These are phyloP conservation scores for Hemileia vastatrix DNA, from an alignment of 1,284 basidiomycete species.

Conservation along the genomic window DNA sequence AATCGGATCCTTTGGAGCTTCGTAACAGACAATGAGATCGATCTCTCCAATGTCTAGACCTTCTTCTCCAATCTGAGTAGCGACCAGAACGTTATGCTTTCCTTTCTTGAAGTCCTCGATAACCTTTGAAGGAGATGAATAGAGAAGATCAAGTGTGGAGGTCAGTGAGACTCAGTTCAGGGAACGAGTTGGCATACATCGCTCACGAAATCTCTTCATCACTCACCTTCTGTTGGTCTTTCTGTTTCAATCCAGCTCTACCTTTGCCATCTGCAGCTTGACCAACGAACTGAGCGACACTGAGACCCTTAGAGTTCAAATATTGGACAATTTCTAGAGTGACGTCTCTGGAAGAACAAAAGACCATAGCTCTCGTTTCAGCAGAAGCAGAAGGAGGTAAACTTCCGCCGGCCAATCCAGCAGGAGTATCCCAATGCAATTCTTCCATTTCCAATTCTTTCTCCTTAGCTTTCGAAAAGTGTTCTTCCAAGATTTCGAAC, in stretches of 20 bases:
- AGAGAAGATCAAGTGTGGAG: too few species aligned
- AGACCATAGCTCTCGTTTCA: conserved; percentile 44
- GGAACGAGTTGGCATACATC: background rate
- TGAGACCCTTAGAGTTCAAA: conserved; percentile 31
- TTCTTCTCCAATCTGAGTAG: conserved; percentile 43
- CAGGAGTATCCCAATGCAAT: conserved; percentile 17
- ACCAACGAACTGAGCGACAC: conserved; percentile 37
- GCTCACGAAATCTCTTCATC: background rate
- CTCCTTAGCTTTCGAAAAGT: conserved; percentile 31
- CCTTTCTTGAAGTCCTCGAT: conserved; percentile 39
- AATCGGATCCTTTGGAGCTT: conserved; percentile 42
- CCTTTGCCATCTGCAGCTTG: conserved; percentile 37
- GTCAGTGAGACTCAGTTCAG: background rate
- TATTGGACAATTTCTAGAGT: conserved; percentile 37
- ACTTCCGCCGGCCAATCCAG: conserved; percentile 25
- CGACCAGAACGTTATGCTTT: conserved; percentile 39
- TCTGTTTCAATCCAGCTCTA: conserved; percentile 38
- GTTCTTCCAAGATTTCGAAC: conserved; percentile 30
- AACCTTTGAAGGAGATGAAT: conserved; percentile 21
- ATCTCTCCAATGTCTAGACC: conserved; percentile 43
- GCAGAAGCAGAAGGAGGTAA: too few species aligned
- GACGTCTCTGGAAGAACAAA: conserved; percentile 39
- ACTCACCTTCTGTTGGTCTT: conserved; percentile 33
- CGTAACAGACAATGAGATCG: conserved; percentile 42
- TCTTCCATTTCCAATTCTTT: conserved; percentile 27